Base-by-base conservation (phyloP, 768 basidiomycete species). In the Mycena haematopus region DNA sequence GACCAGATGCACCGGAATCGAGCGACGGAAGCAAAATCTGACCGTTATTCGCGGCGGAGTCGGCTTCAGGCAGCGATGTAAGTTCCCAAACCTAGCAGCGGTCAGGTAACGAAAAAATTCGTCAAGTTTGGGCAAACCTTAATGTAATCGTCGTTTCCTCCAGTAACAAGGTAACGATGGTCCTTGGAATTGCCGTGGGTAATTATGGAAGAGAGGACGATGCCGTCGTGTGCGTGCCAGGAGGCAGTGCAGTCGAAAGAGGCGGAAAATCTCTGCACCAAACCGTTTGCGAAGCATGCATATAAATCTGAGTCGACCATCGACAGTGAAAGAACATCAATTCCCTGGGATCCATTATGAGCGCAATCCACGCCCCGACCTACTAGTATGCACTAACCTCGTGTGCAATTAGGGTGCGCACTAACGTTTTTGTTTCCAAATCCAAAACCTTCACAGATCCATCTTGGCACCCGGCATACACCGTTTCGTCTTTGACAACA, bases 381-480 rank as follows among this genome's bases (percentile, higher is more conserved):
- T 19, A n/a, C n/a, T n/a, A n/a, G n/a, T n/a, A 13, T 11, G 21
- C 25, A 56, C 78, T 17, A 50, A 91, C 91, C 79, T 95, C 91
- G 66, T 93, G 88, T 1, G 92, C 89, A 19, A 95, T 89, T 58
- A 99, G 90, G 0, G 89, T 93, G 52, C 96, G 80, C 27, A 99
- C 88, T 38, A 92, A 79, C 0, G 94, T 93, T 66, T 87, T 89
- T 0, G 95, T 96, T 72, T 96, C 95, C 9, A 97, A 76, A 73
- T 98, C 96, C 76, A 93, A 86, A 6, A 98, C 89, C 65, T 91
- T 90, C 68, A 98, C 92, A 68, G 91, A 89, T 3, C 96, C 96
- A 65, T 94, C 95, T 75, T 99, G 96, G 68, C 95, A 92, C 0
- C 95, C 96, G 8, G 93, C 96, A 69, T 90, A 97, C 22, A 98